These are phyloP conservation scores for Ophiognomonia clavigignenti-juglandacearum DNA, from an alignment of 2,329 filamentous ascomycete genomes.

Conservation along the genomic window DNA sequence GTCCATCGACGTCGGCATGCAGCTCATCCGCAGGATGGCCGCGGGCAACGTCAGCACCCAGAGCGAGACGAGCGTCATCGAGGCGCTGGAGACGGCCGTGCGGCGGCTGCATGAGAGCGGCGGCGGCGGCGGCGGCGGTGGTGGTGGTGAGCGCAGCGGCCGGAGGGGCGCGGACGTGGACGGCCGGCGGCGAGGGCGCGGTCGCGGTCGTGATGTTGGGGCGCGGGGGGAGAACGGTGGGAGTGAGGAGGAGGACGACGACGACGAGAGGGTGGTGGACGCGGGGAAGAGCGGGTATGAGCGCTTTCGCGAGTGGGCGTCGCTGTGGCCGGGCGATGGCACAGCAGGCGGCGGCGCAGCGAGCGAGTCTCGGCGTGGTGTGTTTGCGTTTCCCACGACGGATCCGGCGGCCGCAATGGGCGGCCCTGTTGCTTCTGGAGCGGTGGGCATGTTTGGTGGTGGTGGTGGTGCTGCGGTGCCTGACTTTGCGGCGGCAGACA, in stretches of 20 bases:
- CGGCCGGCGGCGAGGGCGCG: too few relatives aligned
- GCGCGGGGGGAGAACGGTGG: too few relatives aligned
- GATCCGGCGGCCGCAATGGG: too few relatives aligned
- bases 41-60: conserved; percentile 15
- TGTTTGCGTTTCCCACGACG: too few relatives aligned
- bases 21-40: conserved; percentile 13
- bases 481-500: not conserved
- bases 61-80: conserved; percentile 15
- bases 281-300: conserved; percentile 14
- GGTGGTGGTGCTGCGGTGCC: not conserved
- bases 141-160: not conserved
- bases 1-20: conserved; percentile 14
- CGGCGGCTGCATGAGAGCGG: conserved; percentile 13
- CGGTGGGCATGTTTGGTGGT: too few relatives aligned
- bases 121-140: too few relatives aligned
- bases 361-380: too few relatives aligned
- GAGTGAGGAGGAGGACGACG: too few relatives aligned
- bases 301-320: conserved; percentile 14
- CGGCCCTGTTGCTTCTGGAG: too few relatives aligned
- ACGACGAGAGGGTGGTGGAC: too few relatives aligned
- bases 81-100: conserved; percentile 15
- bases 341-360: not conserved
- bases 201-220: too few relatives aligned
- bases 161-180: not conserved
- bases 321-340: too few relatives aligned